Evolutionary conservation across 176 grass and related monocot species (phyloP), one percentile per base, ranked within the genome.

Genomic region (Ensete glaucum): DNA sequence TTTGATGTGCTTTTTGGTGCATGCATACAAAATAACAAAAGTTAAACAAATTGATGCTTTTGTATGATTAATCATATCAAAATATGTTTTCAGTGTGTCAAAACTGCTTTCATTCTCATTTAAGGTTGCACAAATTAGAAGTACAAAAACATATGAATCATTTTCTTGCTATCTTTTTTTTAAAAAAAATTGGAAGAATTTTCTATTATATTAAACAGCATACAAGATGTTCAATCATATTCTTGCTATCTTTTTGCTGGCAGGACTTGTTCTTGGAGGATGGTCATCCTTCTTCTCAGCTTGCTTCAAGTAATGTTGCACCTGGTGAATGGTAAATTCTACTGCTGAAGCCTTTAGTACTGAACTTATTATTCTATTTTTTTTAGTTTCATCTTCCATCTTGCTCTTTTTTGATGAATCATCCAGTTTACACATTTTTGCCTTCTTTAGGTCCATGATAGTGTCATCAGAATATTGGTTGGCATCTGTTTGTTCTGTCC

Each of bases 201-300:
- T 43, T 43, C 34, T 43, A 43, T 43, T 43, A 43, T 43, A 43
- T 43, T 43, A 43, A 43, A 43, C 34, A 43, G 34, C 34, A 4
- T 43, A 43, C 34, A 43, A 43, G 34, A 43, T 43, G 4, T 43
- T 43, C 34, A 43, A 43, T 70, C 14, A 50, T n/a, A 50, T 70
- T 70, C 17, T 70, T 70, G 48, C 20, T 81, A 48, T 73, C 50
- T 81, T 52, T 81, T 77, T 83, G 3, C 75, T 50, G n/a, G 59
- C 88, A 98, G 94, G 90, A 98, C 78, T 82, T 93, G 78, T 79
- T 93, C 80, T 82, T 91, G 78, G 71, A 73, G 73, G 88, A 98
- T 80, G 80, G 93, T 64, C 62, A 91, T 70, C 34, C 2, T 55
- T 64, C 76, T 64, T 62, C 80, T 53, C 71, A 72, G 11, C 80